These are phyloP conservation scores for Paraphoma chrysanthemicola DNA, from an alignment of 2,329 filamentous ascomycete species.

Conservation along the genomic window DNA sequence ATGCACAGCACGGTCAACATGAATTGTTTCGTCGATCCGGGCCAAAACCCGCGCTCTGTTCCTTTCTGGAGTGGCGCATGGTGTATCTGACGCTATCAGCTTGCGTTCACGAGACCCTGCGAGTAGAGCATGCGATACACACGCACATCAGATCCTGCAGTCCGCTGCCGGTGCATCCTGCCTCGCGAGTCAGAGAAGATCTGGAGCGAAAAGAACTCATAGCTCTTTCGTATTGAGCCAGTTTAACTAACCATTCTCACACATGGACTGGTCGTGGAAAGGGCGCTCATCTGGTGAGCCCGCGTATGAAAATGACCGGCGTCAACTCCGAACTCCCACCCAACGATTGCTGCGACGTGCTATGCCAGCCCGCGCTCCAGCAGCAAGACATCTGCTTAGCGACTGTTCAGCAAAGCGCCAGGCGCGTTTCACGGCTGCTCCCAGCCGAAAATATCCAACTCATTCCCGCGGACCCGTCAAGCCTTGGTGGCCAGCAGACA, in stretches of 20 bases:
- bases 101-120: constrained; percentile 13
- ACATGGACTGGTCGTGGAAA: constrained; percentile 8
- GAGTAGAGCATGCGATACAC: constrained; percentile 8
- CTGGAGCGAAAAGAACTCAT: not conserved
- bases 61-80: not conserved
- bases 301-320: constrained; percentile 15
- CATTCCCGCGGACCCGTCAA: not conserved
- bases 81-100: constrained; percentile 4
- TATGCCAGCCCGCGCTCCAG: constrained; percentile 2
- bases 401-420: not conserved
- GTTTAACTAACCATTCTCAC: constrained; percentile 24
- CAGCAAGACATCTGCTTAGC: not conserved
- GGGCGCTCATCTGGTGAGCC: not conserved
- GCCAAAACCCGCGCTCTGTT: constrained; percentile 2
- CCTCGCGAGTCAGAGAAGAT: not conserved
- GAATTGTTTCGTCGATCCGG: constrained; percentile 12
- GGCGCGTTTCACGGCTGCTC: constrained; percentile 10
- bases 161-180: not conserved
- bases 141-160: constrained; percentile 5
- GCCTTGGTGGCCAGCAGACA: not conserved
- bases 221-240: constrained; percentile 17
- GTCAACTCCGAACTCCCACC: constrained; percentile 7
- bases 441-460: not conserved
- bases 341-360: not conserved
- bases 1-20: constrained; percentile 14